Base-by-base conservation (phyloP, 768 basidiomycete species). In the Lentinula raphanica region DNA sequence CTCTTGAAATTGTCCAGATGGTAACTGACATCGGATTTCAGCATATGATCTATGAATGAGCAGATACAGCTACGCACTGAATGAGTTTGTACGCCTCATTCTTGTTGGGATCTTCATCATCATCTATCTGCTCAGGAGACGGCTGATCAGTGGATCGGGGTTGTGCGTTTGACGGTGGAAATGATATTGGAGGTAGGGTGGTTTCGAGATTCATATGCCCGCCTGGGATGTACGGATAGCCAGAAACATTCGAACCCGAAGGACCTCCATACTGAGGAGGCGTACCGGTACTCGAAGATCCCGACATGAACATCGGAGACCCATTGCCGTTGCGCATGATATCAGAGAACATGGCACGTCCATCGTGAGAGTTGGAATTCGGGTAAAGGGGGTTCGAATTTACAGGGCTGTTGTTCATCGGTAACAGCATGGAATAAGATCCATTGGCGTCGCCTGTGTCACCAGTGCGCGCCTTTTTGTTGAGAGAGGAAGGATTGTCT, bases 1-100 rank as follows among this genome's bases (percentile, higher is more conserved):
- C 88, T 78, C 67, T 86, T 88, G 69, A 85, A 94, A 65, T 96
- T 96, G 64, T 94, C 90, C 49, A 98, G 77, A 67, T 98, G 95
- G 70, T 96, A 95, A 59, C 92, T 92, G 51, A 27, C 25, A 44
- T 19, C 29, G 29, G 44, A 44, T 8, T 45, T 62, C 19, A 62
- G 42, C 48, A 46, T 45, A 32, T n/a, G 36, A 27, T 25, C 42
- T 56, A 49, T 23, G 51, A 39, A 58, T 58, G 12, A 49, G 8
- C 25, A 3, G n/a, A n/a, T n/a, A 38, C 7, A 49, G n/a, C 36
- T 12, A 71, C 84, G 13, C 65, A 90, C 90, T 83, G 82, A 60
- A 93, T 88, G 15, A 94, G 80, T 70, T 92, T 93, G 63, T 87
- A 82, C 0, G 92, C 91, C 66, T 94, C 92, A 12, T 79, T 76